Evolutionary conservation across 148 eudicot species (phyloP).

Genomic region (Limonium bicolor): DNA sequence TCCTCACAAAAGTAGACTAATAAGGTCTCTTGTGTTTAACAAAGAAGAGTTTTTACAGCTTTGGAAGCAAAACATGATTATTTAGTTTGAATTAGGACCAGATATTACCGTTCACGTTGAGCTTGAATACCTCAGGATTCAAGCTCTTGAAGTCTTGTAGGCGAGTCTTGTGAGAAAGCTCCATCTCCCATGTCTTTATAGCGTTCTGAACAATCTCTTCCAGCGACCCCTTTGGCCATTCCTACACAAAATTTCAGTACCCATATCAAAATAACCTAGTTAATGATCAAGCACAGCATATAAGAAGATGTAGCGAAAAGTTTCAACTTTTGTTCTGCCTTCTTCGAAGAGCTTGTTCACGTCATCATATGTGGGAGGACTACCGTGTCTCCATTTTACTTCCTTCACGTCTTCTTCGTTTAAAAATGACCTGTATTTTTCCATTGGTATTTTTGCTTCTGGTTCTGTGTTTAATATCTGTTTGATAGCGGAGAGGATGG

Average conservation of each 20-base stretch:
- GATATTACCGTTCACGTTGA: conserved; percentile 58
- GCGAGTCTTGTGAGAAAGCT: conserved; percentile 68
- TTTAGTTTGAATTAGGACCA: background rate
- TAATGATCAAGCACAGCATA: background rate
- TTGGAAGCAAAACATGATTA: background rate
- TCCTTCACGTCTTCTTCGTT: conserved; percentile 32
- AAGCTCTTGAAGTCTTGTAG: conserved; percentile 57
- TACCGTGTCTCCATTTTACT: conserved; percentile 69
- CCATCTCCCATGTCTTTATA: conserved; percentile 96
- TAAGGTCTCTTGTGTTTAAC: background rate
- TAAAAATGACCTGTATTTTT: conserved; percentile 52
- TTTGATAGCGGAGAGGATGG: no score
- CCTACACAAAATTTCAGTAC: conserved; percentile 13
- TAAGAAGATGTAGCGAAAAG: background rate
- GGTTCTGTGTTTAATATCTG: no score
- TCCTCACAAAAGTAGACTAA: background rate
- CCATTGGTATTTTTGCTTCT: no score
- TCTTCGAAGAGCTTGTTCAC: conserved; percentile 67
- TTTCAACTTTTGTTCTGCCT: conserved; percentile 53
- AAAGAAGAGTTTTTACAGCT: background rate
- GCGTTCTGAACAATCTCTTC: conserved; percentile 89
- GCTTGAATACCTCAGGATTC: conserved; percentile 62
- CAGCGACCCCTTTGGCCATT: conserved; percentile 69
- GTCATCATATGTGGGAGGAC: conserved; percentile 39
- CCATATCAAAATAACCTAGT: background rate